phyloP scores from a whole-genome alignment of 352 stramenopile genomes.

The Globisporangium spinosum region DNA sequence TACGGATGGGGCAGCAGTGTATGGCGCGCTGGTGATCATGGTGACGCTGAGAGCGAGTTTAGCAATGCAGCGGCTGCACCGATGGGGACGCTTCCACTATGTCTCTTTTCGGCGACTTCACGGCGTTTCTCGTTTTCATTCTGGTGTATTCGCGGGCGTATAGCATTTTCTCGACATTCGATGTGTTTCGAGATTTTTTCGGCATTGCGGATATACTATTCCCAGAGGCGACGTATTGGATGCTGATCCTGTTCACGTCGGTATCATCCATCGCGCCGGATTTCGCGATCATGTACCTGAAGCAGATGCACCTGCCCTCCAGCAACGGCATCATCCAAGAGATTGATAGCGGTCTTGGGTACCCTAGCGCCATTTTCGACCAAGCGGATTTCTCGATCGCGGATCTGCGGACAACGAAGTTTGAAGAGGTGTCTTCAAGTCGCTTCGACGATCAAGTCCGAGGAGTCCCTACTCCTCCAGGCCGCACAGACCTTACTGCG shows the following conservation, averaged over 20 bases:
- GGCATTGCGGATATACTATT: slow-evolving; percentile 63
- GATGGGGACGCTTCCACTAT: slow-evolving; percentile 77
- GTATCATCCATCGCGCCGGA: slow-evolving; percentile 62
- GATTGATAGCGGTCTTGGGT: slow-evolving; percentile 68
- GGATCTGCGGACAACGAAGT: slow-evolving; percentile 14
- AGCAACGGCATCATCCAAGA: slow-evolving; percentile 85
- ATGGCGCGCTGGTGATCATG: slow-evolving; percentile 72
- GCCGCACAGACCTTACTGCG: slow-evolving; percentile 40
- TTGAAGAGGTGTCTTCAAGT: slow-evolving; percentile 24
- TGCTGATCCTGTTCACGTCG: slow-evolving; percentile 57
- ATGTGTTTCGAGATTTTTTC: slow-evolving; percentile 76
- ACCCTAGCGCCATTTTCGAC: slow-evolving; percentile 16
- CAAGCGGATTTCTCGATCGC: slow-evolving; percentile 20
- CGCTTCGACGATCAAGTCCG: slow-evolving; percentile 34
- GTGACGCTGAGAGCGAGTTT: slow-evolving; percentile 72
- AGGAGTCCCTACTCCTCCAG: slow-evolving; percentile 10
- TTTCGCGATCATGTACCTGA: slow-evolving; percentile 66
- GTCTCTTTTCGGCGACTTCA: slow-evolving; percentile 59
- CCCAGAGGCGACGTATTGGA: slow-evolving; percentile 50
- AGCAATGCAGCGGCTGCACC: slow-evolving; percentile 72
- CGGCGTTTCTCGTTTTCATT: slow-evolving; percentile 71
- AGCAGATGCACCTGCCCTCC: slow-evolving; percentile 81
- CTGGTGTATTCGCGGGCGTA: slow-evolving; percentile 62
- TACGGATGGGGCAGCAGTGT: slow-evolving; percentile 67
- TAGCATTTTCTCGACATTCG: slow-evolving; percentile 51